Conservation (phyloP, 1,284 basidiomycete genomes). For the Kwoniella shivajii region DNA sequence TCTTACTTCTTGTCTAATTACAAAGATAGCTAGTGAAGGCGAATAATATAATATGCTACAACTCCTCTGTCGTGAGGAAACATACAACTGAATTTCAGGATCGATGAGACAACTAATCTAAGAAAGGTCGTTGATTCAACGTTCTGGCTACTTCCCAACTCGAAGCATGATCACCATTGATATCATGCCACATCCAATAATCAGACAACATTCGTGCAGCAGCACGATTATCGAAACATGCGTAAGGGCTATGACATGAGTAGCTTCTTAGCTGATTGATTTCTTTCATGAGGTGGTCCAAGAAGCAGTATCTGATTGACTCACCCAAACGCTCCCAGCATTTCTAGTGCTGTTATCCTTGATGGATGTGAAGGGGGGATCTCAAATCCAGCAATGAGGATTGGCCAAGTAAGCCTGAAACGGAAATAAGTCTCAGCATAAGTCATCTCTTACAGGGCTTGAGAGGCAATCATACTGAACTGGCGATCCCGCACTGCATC, state of each 20-base stretch:
- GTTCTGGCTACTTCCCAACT: conserved; percentile 24
- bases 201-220: conserved; percentile 23
- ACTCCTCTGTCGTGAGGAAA: too few relatives aligned
- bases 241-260: conserved; percentile 35
- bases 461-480: too few relatives aligned
- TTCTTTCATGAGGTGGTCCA: background rate
- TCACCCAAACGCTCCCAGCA: conserved; percentile 47
- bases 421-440: too few relatives aligned
- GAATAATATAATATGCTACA: too few relatives aligned
- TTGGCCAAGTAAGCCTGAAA: conserved; percentile 50
- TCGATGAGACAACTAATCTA: conserved; percentile 18
- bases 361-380: conserved; percentile 40
- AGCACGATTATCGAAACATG: conserved; percentile 46
- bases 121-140: conserved; percentile 22
- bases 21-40: too few relatives aligned
- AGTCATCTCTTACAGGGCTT: too few relatives aligned
- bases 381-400: conserved; percentile 48
- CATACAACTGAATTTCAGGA: too few relatives aligned
- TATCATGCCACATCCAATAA: conserved; percentile 27
- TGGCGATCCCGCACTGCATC: too few relatives aligned
- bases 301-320: conserved; percentile 13
- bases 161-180: conserved; percentile 19
- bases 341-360: conserved; percentile 35
- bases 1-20: too few relatives aligned
- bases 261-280: too few relatives aligned